Evolutionary conservation across 768 basidiomycete species (phyloP), one percentile per base, ranked within the genome.

Genomic region (Boletus rubropictus): DNA sequence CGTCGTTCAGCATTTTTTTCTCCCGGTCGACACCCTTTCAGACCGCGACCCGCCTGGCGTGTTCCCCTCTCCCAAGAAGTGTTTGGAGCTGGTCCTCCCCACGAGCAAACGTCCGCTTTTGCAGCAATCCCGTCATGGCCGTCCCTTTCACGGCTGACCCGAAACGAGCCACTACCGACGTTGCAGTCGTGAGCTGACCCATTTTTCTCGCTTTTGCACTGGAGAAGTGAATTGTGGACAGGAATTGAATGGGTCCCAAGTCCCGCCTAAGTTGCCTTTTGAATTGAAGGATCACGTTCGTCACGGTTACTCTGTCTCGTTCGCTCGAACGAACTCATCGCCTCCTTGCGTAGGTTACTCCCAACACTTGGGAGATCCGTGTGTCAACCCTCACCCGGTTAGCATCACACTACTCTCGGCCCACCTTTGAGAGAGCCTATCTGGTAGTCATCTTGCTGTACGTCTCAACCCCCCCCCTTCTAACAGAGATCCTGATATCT

Each of bases 401-500:
- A 24, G 67, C 69, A 14, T 64, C 66, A 11, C 69, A 64, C 6
- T 77, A 72, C 54, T 64, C 69, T 53, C 71, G 72, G 41, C 75
- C 73, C 6, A 48, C 58, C 12, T 62, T 80, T 47, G 79, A 80
- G 51, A 60, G 69, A 20, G 46, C 66, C 35, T 80, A 72, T 67
- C 48, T 70, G 12, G 15, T 66, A 17, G n/a, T 70, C 46, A 61
- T 61, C 31, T 34, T 78, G 22, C 31, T 72, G 78, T 79, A 53
- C 18, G 73, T 62, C 20, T 35, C 24, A 4, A 4, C n/a, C 5
- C 11, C 17, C 5, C 15, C 5, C 7, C 24, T 20, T 2, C 36
- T 8, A 8, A 5, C 33, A 21, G 22, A 11, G 28, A 34, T 32
- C 7, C 49, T 57, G n/a, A 52, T 37, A 8, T 21, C 27, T 18